Evolutionary conservation across 2,329 filamentous ascomycete species (phyloP).

Genomic region (Graphilbum fragrans): DNA sequence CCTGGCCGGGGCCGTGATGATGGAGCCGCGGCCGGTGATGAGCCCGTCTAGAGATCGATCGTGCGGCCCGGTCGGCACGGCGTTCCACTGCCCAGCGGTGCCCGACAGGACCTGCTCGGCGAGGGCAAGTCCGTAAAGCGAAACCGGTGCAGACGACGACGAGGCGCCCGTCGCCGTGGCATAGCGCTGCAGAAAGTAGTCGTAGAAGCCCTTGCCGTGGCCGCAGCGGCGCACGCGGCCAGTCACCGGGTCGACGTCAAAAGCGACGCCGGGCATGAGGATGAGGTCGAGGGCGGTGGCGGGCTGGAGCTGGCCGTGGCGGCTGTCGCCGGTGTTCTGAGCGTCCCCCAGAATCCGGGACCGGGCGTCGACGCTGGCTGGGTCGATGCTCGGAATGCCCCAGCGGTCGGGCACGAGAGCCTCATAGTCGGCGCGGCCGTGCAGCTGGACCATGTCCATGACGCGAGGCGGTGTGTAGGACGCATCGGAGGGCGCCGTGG

Average conservation of each 20-base stretch:
- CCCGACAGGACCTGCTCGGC: slow-evolving; percentile 66
- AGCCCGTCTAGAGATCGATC: slow-evolving; percentile 75
- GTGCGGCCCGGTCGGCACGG: slow-evolving; percentile 61
- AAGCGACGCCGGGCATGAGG: slow-evolving; percentile 85
- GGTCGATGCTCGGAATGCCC: slow-evolving; percentile 82
- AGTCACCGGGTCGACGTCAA: slow-evolving; percentile 49
- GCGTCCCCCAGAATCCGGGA: slow-evolving; percentile 61
- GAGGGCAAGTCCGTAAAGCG: slow-evolving; percentile 67
- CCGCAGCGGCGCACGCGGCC: slow-evolving; percentile 62
- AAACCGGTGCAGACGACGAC: slow-evolving; percentile 20
- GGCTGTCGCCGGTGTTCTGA: slow-evolving; percentile 18
- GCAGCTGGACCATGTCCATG: slow-evolving; percentile 91
- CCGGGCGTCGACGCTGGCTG: slow-evolving; percentile 50
- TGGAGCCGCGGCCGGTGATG: slow-evolving; percentile 53
- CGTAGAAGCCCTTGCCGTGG: slow-evolving; percentile 95
- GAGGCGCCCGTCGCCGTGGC: slow-evolving; percentile 9
- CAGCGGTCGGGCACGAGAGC: slow-evolving; percentile 67
- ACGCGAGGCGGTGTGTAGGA: slow-evolving; percentile 46
- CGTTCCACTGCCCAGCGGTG: slow-evolving; percentile 34
- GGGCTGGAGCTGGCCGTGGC: slow-evolving; percentile 6
- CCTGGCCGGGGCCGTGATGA: background rate
- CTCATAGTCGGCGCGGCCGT: slow-evolving; percentile 64
- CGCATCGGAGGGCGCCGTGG: slow-evolving; percentile 11
- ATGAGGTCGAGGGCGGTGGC: slow-evolving; percentile 62
- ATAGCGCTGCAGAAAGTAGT: slow-evolving; percentile 78